phyloP scores from a whole-genome alignment of 495 filamentous ascomycete genomes.

The Lepraria neglecta region DNA sequence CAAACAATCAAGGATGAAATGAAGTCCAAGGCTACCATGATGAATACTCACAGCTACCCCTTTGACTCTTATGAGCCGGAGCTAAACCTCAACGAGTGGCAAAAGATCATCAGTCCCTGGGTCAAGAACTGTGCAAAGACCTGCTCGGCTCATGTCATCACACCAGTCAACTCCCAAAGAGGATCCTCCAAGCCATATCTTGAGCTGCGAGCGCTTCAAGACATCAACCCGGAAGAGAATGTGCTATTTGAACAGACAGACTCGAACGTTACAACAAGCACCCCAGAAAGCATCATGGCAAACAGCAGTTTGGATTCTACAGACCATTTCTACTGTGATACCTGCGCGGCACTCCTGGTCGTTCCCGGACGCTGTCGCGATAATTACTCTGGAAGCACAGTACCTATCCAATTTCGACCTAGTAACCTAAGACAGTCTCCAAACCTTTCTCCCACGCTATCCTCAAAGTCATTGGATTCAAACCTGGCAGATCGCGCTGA shows the following conservation, averaged over 20 bases:
- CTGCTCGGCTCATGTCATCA: background rate
- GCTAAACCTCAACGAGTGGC: background rate
- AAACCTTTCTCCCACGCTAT: too few species aligned
- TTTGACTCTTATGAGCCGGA: background rate
- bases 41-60: background rate
- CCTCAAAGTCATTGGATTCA: background rate
- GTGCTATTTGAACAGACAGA: background rate
- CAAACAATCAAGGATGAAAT: too few species aligned
- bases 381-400: background rate
- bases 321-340: slow-evolving; percentile 2
- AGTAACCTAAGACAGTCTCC: too few species aligned
- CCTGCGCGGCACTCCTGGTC: slow-evolving; percentile 3
- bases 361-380: background rate
- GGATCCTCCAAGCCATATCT: background rate
- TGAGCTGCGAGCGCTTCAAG: slow-evolving; percentile 6
- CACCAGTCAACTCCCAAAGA: background rate
- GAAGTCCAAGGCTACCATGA: background rate
- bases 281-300: background rate
- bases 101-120: background rate
- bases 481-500: background rate
- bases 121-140: background rate
- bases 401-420: too few species aligned
- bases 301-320: background rate
- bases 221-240: slow-evolving; percentile 4
- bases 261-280: slow-evolving; percentile 2